phyloP scores from a whole-genome alignment of 345 rosid genomes.

The Corymbia maculata region DNA sequence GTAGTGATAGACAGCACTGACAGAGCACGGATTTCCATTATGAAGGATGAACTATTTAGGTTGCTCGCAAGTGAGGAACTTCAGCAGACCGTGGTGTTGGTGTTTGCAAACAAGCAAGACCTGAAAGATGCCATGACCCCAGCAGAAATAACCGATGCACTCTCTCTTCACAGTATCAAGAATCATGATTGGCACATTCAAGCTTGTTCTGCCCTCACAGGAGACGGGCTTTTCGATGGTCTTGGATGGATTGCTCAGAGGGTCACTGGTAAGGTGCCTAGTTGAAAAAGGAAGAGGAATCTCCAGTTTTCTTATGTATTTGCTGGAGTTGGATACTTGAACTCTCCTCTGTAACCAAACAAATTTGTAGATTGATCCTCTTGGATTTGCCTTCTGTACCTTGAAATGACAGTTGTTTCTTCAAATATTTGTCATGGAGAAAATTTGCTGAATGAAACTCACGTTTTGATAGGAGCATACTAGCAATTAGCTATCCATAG shows the following conservation, averaged over 20 bases:
- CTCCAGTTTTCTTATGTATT: neutral
- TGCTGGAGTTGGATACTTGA: neutral
- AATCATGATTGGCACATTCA: constrained; percentile 98
- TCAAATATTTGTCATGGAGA: neutral
- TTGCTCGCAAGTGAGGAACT: constrained; percentile 79
- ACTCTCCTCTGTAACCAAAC: neutral
- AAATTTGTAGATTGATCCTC: neutral
- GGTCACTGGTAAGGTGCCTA: constrained; percentile 68
- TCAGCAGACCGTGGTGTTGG: constrained; percentile 65
- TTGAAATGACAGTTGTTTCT: neutral
- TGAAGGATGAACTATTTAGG: constrained; percentile 79
- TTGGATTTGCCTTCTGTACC: neutral
- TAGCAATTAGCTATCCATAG: neutral
- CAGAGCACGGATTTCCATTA: constrained; percentile 71
- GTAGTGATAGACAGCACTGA: constrained; percentile 95
- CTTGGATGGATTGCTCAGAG: constrained; percentile 86
- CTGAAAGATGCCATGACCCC: constrained; percentile 92
- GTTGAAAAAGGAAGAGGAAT: constrained; percentile 9
- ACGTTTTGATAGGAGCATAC: neutral
- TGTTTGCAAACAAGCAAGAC: constrained; percentile 91
- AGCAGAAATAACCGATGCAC: constrained; percentile 75
- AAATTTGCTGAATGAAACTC: neutral
- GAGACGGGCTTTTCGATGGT: constrained; percentile 81
- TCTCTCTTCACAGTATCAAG: constrained; percentile 86
- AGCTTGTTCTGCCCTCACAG: constrained; percentile 84